Percentiles rank a stretch among this genome's conserved stretches.
phyloP scores from a whole-genome alignment of 345 rosid genomes.

The Litchi chinensis region DNA sequence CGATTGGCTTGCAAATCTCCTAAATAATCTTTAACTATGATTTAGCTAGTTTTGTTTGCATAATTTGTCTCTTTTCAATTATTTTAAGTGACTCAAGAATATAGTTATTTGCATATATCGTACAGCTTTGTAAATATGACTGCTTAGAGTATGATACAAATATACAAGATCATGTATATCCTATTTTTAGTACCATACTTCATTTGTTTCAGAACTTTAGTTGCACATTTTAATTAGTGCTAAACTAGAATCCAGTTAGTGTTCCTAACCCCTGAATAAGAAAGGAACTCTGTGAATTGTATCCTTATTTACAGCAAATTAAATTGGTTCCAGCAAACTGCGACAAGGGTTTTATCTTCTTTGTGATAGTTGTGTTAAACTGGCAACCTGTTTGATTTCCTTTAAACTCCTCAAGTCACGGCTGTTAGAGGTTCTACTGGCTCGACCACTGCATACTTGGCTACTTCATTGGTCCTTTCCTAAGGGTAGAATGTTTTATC shows the following conservation, averaged over 20 bases:
- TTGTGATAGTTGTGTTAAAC: neutral
- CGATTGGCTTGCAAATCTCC: neutral
- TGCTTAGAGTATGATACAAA: neutral
- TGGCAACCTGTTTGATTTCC: neutral
- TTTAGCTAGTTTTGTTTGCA: neutral
- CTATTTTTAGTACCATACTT: neutral
- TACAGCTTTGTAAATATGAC: neutral
- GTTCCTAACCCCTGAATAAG: neutral
- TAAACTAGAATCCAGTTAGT: neutral
- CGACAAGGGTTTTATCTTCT: neutral
- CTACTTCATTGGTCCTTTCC: neutral
- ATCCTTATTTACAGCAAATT: neutral
- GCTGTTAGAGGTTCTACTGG: neutral
- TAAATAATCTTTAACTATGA: neutral
- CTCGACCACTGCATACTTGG: neutral
- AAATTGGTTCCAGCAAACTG: neutral
- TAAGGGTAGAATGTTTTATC: neutral
- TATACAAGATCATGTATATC: neutral
- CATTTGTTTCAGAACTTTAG: neutral
- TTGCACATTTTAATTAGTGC: neutral
- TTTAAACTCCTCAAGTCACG: neutral
- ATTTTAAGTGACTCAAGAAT: neutral
- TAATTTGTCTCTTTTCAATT: neutral
- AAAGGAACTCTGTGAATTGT: neutral
- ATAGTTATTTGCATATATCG: neutral